Evolutionary conservation across 2,329 filamentous ascomycete genomes (phyloP), one percentile per base, ranked within the genome.

Genomic region (Arthrobotrys sphaeroides): DNA sequence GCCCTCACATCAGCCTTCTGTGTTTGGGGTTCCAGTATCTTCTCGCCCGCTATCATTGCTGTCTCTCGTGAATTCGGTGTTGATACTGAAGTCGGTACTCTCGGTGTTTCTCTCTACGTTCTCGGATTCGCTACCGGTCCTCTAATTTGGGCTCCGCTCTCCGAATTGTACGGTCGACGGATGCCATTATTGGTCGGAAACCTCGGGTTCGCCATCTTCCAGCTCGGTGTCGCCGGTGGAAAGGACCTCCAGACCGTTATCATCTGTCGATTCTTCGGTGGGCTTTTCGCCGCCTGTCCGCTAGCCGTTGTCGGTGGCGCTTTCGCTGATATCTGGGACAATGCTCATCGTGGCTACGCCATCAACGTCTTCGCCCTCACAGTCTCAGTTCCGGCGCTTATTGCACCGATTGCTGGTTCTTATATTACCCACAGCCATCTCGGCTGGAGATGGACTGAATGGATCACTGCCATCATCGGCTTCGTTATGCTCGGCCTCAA

Each of bases 381-480:
- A 12, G 87, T 91, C 38, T 92, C 92, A 78, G 85, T 87, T 0
- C 90, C 89, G 3, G 90, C 90, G 0, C 84, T 91, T 22, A 82
- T 91, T 33, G 90, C 88, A 0, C 90, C 90, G 4, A 88, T 91
- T 51, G 86, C 91, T 57, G 90, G 90, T 59, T 89, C 89, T 16
- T 92, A 89, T 83, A 90, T 90, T 53, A 85, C 83, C 1, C 83
- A 88, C 20, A 88, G 87, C 5, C 82, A 88, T 79, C 85, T 90
- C 28, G 89, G 89, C 74, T 92, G 90, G 90, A 87, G 90, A 77
- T 92, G 90, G 90, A 91, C 89, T 3, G 86, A 90, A 83, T 92
- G 90, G 80, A 82, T 90, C 26, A 82, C 84, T 22, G 83, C 86
- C 70, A 87, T 91, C 78, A 88, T 91, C 85, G 88, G 90, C 31